A percentile compares a stretch with the other conserved stretches of the same genome.
These are phyloP conservation scores for Botrytis galanthina DNA, from an alignment of 2,329 filamentous ascomycete genomes.

Conservation along the genomic window DNA sequence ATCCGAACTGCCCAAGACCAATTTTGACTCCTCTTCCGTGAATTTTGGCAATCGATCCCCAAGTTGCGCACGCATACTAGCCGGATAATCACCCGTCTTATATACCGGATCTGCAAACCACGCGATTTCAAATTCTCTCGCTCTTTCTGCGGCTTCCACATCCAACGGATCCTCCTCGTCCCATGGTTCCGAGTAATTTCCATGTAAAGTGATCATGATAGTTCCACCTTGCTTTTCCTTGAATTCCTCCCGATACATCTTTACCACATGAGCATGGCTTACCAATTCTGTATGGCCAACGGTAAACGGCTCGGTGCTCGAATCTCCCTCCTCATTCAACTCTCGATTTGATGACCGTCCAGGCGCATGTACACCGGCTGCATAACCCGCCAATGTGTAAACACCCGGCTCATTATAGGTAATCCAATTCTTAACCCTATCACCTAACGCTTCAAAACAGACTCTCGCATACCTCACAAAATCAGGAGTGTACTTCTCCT, in stretches of 20 bases:
- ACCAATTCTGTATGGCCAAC: constrained; percentile 77
- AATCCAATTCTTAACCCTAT: constrained; percentile 81
- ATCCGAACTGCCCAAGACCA: constrained; percentile 79
- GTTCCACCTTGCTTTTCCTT: constrained; percentile 67
- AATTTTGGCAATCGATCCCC: constrained; percentile 74
- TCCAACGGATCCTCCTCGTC: constrained; percentile 71
- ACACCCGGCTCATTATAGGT: constrained; percentile 90
- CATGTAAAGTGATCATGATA: constrained; percentile 84
- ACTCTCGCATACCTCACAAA: constrained; percentile 75
- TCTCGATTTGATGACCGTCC: constrained; percentile 72
- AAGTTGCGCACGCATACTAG: constrained; percentile 77
- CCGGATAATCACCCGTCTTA: constrained; percentile 72
- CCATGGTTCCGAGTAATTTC: constrained; percentile 65
- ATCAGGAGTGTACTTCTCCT: constrained; percentile 76
- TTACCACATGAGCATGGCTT: constrained; percentile 77
- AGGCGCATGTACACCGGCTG: constrained; percentile 72
- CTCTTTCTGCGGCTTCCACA: constrained; percentile 70
- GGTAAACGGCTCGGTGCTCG: constrained; percentile 73
- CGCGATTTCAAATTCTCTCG: constrained; percentile 79
- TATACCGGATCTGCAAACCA: constrained; percentile 89
- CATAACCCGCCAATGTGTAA: constrained; percentile 76
- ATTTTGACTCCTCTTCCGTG: constrained; percentile 61
- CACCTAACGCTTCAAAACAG: constrained; percentile 65
- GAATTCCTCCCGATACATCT: constrained; percentile 77
- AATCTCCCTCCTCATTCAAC: constrained; percentile 68